These are phyloP conservation scores for Rhinocladiella mackenziei DNA, from an alignment of 2,329 filamentous ascomycete species.

Conservation along the genomic window DNA sequence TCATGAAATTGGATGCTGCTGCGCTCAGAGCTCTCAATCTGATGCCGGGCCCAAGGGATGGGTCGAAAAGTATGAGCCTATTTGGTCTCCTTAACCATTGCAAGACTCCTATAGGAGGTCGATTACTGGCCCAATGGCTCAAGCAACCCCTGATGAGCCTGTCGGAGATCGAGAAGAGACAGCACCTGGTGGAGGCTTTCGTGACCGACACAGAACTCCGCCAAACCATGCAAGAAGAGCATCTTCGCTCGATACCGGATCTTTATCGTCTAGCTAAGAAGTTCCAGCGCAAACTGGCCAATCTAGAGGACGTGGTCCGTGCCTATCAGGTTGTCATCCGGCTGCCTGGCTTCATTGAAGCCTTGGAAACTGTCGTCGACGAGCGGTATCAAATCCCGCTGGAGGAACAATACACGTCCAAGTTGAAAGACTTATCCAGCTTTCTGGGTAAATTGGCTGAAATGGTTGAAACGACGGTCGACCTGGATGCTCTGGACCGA, in stretches of 20 bases:
- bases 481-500: conserved; percentile 89
- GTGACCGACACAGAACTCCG: conserved; percentile 86
- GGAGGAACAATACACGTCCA: conserved; percentile 80
- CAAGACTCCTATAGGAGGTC: conserved; percentile 90
- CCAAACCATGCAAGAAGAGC: conserved; percentile 95
- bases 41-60: conserved; percentile 92
- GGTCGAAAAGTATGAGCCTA: conserved; percentile 94
- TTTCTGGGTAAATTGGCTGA: conserved; percentile 83
- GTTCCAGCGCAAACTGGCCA: conserved; percentile 87
- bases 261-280: conserved; percentile 90
- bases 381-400: conserved; percentile 85
- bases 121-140: conserved; percentile 88
- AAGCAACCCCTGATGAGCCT: conserved; percentile 96
- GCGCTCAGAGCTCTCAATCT: conserved; percentile 91
- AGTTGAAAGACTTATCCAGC: conserved; percentile 70
- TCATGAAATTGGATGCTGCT: conserved; percentile 96
- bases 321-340: conserved; percentile 93
- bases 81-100: conserved; percentile 94
- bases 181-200: conserved; percentile 93
- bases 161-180: conserved; percentile 80
- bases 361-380: conserved; percentile 91
- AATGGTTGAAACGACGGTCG: conserved; percentile 98
- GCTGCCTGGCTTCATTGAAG: conserved; percentile 81
- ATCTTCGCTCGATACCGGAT: conserved; percentile 87
- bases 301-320: conserved; percentile 89